A percentile compares a stretch with the other conserved stretches of the same genome.
These are phyloP conservation scores for Oxyria digyna DNA, from an alignment of 148 eudicot genomes.

Conservation along the genomic window DNA sequence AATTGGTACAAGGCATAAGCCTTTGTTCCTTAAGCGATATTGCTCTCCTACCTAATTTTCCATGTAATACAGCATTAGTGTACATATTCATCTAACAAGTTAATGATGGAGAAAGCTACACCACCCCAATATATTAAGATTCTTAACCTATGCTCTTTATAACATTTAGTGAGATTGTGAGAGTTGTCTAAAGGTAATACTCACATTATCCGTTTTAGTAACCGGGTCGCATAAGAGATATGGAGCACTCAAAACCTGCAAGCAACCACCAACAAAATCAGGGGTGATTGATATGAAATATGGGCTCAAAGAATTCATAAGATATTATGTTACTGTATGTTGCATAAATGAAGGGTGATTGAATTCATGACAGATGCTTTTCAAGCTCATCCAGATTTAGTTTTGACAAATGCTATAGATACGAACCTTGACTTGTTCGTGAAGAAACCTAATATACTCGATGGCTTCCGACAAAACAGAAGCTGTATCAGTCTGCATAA, in stretches of 20 bases:
- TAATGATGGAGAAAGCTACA: background rate
- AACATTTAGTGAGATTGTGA: background rate
- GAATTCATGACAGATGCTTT: too few relatives aligned
- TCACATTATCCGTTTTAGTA: slow-evolving; percentile 32
- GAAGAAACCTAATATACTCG: slow-evolving; percentile 74
- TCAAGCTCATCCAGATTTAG: too few relatives aligned
- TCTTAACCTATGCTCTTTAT: too few relatives aligned
- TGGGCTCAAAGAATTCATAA: background rate
- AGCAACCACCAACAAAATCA: background rate
- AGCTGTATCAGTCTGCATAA: slow-evolving; percentile 88
- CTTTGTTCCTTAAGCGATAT: slow-evolving; percentile 57
- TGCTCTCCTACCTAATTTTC: slow-evolving; percentile 29
- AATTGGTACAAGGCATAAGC: slow-evolving; percentile 70
- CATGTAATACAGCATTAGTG: background rate
- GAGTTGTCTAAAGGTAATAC: slow-evolving; percentile 12
- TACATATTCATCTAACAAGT: background rate
- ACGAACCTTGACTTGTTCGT: slow-evolving; percentile 83
- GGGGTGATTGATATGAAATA: background rate
- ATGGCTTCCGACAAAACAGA: slow-evolving; percentile 77
- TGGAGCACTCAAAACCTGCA: slow-evolving; percentile 81
- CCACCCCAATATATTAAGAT: too few relatives aligned
- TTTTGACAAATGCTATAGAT: too few relatives aligned
- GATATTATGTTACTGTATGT: too few relatives aligned
- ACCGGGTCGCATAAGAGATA: slow-evolving; percentile 40
- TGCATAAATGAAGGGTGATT: too few relatives aligned